phyloP scores from a whole-genome alignment of 805 yeast species.

The Barnettozyma botsteinii region DNA sequence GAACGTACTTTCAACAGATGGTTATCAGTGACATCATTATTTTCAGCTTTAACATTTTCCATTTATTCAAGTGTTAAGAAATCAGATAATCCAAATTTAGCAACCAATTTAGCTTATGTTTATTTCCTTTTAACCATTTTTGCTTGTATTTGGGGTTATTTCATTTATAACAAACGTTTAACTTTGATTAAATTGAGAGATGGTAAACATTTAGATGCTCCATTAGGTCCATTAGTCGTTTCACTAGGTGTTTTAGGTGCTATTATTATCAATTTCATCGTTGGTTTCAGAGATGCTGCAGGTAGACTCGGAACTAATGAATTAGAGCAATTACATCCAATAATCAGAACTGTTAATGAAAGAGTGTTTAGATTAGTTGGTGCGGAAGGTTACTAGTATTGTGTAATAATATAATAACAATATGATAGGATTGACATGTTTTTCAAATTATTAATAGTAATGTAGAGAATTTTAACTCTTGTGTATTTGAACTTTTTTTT shows the following conservation, averaged over 20 bases:
- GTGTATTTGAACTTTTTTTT: too few relatives aligned
- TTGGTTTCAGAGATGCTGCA: slow-evolving; percentile 47
- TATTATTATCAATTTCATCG: slow-evolving; percentile 63
- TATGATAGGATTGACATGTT: background rate
- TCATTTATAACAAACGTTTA: slow-evolving; percentile 64
- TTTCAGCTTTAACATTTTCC: slow-evolving; percentile 80
- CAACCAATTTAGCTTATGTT: slow-evolving; percentile 66
- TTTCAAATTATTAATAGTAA: background rate
- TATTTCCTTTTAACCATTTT: slow-evolving; percentile 80
- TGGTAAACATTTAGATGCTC: slow-evolving; percentile 83
- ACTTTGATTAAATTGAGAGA: slow-evolving; percentile 72
- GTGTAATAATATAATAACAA: background rate
- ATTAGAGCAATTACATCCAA: slow-evolving; percentile 15
- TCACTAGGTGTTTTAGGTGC: slow-evolving; percentile 64
- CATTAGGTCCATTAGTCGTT: slow-evolving; percentile 81
- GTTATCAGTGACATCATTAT: slow-evolving; percentile 82
- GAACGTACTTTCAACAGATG: slow-evolving; percentile 96
- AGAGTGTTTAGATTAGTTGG: slow-evolving; percentile 30
- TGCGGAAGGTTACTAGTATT: slow-evolving; percentile 14
- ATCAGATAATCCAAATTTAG: slow-evolving; percentile 59
- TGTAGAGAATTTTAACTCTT: too few relatives aligned
- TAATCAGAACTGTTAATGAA: slow-evolving; percentile 26
- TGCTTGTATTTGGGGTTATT: slow-evolving; percentile 86
- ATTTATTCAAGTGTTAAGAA: slow-evolving; percentile 68
- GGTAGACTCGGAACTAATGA: slow-evolving; percentile 11